Evolutionary conservation across 352 stramenopile genomes (phyloP).

Genomic region (Globisporangium carolinianum): DNA sequence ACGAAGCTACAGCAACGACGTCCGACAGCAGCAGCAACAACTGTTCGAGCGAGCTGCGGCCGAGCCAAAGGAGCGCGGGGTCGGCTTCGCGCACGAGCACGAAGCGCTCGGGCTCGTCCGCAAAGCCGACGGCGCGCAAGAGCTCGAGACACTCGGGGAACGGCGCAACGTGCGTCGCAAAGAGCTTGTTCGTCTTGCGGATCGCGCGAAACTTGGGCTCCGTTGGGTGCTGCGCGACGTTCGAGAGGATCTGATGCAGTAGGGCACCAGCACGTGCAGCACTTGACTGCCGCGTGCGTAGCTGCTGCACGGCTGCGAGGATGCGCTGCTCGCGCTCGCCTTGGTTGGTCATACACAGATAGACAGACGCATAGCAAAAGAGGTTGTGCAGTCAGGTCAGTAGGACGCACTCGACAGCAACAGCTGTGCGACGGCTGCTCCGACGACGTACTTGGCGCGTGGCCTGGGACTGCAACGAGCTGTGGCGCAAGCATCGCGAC

Average conservation of each 20-base stretch:
- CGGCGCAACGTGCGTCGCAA: slow-evolving; percentile 34
- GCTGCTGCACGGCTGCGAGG: slow-evolving; percentile 26
- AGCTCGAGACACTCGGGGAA: slow-evolving; percentile 65
- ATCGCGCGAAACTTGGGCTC: slow-evolving; percentile 63
- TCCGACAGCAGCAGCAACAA: slow-evolving; percentile 29
- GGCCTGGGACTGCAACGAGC: slow-evolving; percentile 3
- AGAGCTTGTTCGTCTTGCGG: slow-evolving; percentile 58
- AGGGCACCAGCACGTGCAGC: slow-evolving; percentile 31
- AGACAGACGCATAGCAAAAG: not conserved
- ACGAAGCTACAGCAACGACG: not conserved
- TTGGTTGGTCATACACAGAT: slow-evolving; percentile 6
- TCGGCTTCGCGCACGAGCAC: slow-evolving; percentile 46
- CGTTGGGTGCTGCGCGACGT: slow-evolving; percentile 51
- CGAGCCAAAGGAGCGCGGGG: slow-evolving; percentile 62
- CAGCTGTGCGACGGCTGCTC: too few relatives aligned
- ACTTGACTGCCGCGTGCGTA: slow-evolving; percentile 24
- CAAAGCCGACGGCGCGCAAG: slow-evolving; percentile 53
- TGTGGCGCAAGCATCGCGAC: not conserved
- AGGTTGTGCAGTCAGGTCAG: too few relatives aligned
- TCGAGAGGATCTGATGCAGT: slow-evolving; percentile 67
- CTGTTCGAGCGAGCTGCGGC: slow-evolving; percentile 48
- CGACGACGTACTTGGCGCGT: slow-evolving; percentile 7
- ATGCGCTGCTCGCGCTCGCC: slow-evolving; percentile 56
- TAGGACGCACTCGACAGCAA: too few relatives aligned
- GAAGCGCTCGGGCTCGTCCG: slow-evolving; percentile 47